These are phyloP conservation scores for Neurospora terricola DNA, from an alignment of 495 filamentous ascomycete genomes.

Conservation along the genomic window DNA sequence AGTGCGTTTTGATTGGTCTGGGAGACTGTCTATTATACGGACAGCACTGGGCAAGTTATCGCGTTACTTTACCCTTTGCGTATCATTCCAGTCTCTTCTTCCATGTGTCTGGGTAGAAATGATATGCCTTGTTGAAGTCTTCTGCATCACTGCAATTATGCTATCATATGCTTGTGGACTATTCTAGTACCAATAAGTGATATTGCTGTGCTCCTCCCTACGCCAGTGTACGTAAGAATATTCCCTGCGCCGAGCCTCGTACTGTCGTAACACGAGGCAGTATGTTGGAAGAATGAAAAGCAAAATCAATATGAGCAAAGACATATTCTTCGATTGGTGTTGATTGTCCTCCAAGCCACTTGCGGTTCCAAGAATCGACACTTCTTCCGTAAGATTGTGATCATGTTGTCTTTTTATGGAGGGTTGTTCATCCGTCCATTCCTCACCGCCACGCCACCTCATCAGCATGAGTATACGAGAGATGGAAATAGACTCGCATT, in stretches of 20 bases:
- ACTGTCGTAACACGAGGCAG: not conserved
- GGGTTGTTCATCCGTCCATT: not conserved
- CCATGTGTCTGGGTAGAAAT: not conserved
- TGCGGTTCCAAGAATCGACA: not conserved
- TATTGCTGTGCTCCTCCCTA: not conserved
- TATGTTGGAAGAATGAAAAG: not conserved
- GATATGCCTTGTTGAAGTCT: too few species aligned
- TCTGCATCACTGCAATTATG: too few species aligned
- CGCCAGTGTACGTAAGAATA: not conserved
- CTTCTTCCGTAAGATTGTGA: not conserved
- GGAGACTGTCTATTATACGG: not conserved
- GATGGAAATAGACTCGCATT: not conserved
- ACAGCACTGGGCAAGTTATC: not conserved
- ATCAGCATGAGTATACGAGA: not conserved
- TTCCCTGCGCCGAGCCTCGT: not conserved
- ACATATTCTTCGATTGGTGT: not conserved
- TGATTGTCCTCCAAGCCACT: not conserved
- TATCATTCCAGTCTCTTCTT: not conserved
- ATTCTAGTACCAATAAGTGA: too few species aligned
- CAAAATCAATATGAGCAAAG: not conserved
- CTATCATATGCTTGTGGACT: too few species aligned
- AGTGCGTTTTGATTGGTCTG: not conserved
- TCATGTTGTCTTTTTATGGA: not conserved
- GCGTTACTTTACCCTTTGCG: not conserved
- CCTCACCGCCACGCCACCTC: not conserved